These are phyloP conservation scores for Camellia japonica DNA, from an alignment of 148 eudicot species.

Conservation along the genomic window DNA sequence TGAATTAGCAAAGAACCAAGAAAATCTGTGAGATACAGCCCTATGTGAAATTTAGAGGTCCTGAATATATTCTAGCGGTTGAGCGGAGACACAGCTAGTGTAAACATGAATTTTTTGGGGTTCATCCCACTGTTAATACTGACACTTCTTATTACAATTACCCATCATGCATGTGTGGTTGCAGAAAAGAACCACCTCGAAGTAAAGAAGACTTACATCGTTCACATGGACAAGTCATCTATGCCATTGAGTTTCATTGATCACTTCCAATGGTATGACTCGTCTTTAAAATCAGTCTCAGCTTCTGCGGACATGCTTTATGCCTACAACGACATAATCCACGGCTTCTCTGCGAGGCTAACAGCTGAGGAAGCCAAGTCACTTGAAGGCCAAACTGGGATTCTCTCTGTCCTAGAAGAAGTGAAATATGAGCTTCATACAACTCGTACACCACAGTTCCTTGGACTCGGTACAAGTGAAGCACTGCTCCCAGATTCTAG, in stretches of 20 bases:
- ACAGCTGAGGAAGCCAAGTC: slow-evolving; percentile 50
- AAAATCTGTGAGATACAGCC: no score
- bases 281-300: slow-evolving; percentile 52
- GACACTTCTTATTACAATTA: slow-evolving; percentile 27
- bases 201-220: slow-evolving; percentile 57
- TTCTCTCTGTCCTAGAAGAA: slow-evolving; percentile 53
- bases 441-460: slow-evolving; percentile 71
- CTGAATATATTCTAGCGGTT: neutral
- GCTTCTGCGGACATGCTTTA: slow-evolving; percentile 57
- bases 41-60: neutral
- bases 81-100: neutral
- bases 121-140: slow-evolving; percentile 27
- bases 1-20: neutral
- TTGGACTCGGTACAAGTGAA: slow-evolving; percentile 45
- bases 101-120: slow-evolving; percentile 35
- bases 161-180: slow-evolving; percentile 19
- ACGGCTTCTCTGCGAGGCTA: slow-evolving; percentile 68
- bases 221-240: slow-evolving; percentile 69
- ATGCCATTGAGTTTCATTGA: slow-evolving; percentile 53
- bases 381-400: slow-evolving; percentile 47
- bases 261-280: slow-evolving; percentile 64
- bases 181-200: slow-evolving; percentile 21
- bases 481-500: slow-evolving; percentile 34
- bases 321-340: slow-evolving; percentile 54
- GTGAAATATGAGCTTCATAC: slow-evolving; percentile 63